Conservation (phyloP, 2,329 filamentous ascomycete species). For the Cercospora sp. region DNA sequence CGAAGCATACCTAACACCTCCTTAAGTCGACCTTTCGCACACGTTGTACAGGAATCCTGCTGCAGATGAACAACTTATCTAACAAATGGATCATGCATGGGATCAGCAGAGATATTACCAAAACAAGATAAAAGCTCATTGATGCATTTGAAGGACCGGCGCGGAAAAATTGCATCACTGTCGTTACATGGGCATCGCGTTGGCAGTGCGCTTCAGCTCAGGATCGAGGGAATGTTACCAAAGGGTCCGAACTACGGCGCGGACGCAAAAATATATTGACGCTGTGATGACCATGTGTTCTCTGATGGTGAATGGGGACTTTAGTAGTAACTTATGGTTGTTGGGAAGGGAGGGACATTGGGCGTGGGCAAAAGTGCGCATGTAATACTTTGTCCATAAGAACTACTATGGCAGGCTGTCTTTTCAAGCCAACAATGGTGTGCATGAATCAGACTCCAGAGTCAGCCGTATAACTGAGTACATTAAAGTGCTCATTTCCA, state of each 20-base stretch:
- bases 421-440: slow-evolving; percentile 4
- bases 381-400: slow-evolving; percentile 8
- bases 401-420: slow-evolving; percentile 1
- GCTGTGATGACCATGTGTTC: background rate
- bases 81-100: background rate
- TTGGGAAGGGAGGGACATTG: background rate
- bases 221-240: background rate
- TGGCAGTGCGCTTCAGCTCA: background rate
- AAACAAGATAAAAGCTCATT: slow-evolving; percentile 9
- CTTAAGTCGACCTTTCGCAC: background rate
- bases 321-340: background rate
- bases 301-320: background rate
- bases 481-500: background rate
- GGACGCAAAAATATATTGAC: background rate
- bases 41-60: background rate
- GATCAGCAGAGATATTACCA: background rate
- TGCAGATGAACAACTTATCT: background rate
- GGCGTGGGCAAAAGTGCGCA: slow-evolving; percentile 5
- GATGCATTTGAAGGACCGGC: slow-evolving; percentile 9
- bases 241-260: background rate
- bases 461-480: background rate
- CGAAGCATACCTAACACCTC: background rate
- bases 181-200: slow-evolving; percentile 9
- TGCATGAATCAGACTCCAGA: background rate
- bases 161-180: slow-evolving; percentile 2